phyloP scores from a whole-genome alignment of 202 grass and related monocot genomes.

The Zizania palustris region DNA sequence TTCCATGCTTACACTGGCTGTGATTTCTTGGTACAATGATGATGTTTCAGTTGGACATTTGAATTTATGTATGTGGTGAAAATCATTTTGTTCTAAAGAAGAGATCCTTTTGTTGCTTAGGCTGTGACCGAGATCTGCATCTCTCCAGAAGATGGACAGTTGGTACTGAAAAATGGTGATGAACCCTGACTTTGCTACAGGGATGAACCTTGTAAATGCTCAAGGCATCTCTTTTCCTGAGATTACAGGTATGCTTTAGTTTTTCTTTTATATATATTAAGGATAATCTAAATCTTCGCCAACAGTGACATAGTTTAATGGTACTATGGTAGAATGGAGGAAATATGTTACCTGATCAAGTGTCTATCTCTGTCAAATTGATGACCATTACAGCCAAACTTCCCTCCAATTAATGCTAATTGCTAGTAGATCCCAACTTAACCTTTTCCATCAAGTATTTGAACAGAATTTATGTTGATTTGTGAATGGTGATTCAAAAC shows the following conservation, averaged over 20 bases:
- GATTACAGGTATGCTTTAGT: slow-evolving; percentile 20
- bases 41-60: not conserved
- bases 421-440: not conserved
- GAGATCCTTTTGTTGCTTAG: slow-evolving; percentile 17
- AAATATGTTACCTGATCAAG: slow-evolving; percentile 11
- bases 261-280: not conserved
- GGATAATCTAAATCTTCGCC: not conserved
- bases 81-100: not conserved
- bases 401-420: not conserved
- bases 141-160: slow-evolving; percentile 44
- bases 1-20: not conserved
- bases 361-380: not conserved
- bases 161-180: slow-evolving; percentile 63
- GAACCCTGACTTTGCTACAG: slow-evolving; percentile 38
- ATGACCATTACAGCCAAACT: slow-evolving; percentile 5
- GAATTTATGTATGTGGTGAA: slow-evolving; percentile 10
- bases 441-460: not conserved
- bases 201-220: slow-evolving; percentile 32
- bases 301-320: not conserved
- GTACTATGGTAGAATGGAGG: not conserved
- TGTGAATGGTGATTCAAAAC: slow-evolving; percentile 23
- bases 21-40: not conserved
- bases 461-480: slow-evolving; percentile 20
- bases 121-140: slow-evolving; percentile 48
- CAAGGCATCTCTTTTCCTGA: slow-evolving; percentile 26